Conservation (phyloP, 805 yeast genomes). For the Komagataella ulmi region DNA sequence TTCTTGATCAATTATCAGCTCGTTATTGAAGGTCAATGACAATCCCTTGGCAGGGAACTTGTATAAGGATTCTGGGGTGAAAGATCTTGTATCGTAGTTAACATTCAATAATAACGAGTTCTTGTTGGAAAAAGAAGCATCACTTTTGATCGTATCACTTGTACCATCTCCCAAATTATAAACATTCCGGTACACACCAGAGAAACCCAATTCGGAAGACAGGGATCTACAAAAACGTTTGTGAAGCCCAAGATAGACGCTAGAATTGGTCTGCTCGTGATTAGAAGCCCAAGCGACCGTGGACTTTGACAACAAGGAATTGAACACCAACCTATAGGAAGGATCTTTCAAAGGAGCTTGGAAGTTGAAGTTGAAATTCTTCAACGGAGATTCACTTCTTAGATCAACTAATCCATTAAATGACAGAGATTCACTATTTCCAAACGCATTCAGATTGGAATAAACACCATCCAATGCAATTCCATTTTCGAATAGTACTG, state of each 20-base stretch:
- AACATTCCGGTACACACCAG: constrained; percentile 43
- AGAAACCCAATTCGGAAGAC: constrained; percentile 31
- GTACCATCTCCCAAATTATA: constrained; percentile 37
- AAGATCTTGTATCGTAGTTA: constrained; percentile 28
- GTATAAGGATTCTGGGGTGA: constrained; percentile 15
- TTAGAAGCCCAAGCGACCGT: constrained; percentile 35
- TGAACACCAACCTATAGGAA: constrained; percentile 30
- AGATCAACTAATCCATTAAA: constrained; percentile 32
- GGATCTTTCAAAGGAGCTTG: constrained; percentile 31
- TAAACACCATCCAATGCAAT: constrained; percentile 20
- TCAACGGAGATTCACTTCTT: constrained; percentile 32
- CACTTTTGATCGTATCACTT: constrained; percentile 39
- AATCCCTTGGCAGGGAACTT: constrained; percentile 34
- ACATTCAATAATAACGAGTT: constrained; percentile 31
- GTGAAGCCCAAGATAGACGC: constrained; percentile 34
- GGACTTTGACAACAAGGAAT: constrained; percentile 36
- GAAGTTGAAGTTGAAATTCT: constrained; percentile 36
- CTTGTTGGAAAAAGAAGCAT: constrained; percentile 54
- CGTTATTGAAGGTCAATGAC: constrained; percentile 25
- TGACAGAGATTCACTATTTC: constrained; percentile 53
- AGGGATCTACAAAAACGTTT: constrained; percentile 12
- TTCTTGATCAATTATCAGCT: constrained; percentile 22
- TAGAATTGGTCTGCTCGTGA: constrained; percentile 36
- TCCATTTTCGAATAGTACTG: constrained; percentile 20
- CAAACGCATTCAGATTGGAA: constrained; percentile 38